These are phyloP conservation scores for Glomus cerebriforme DNA, from an alignment of 192 early-diverging fungal genomes.

Conservation along the genomic window DNA sequence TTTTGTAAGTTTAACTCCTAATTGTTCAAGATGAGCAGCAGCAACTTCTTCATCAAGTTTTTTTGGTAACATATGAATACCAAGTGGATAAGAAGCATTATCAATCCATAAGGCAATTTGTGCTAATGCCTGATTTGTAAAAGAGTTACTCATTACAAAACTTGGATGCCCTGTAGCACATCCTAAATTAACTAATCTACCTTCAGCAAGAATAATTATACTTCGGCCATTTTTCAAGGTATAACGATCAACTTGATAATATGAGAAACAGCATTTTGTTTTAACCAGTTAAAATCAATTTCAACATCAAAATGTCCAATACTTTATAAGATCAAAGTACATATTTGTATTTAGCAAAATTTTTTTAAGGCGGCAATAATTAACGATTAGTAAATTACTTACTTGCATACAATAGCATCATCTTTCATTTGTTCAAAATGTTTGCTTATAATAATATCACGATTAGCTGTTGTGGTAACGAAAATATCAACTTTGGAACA, in stretches of 20 bases:
- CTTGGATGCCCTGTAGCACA: conserved; percentile 99
- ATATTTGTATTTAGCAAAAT: too few species aligned
- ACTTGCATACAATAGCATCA: conserved; percentile 98
- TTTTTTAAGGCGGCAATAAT: too few species aligned
- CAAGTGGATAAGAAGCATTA: conserved; percentile 80
- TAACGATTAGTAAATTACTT: neutral
- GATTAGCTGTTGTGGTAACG: conserved; percentile 98
- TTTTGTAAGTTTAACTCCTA: conserved; percentile 93
- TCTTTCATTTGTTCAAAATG: conserved; percentile 97
- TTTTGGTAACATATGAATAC: conserved; percentile 99
- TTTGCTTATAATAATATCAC: conserved; percentile 94
- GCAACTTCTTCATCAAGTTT: conserved; percentile 99
- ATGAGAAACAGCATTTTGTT: conserved; percentile 83
- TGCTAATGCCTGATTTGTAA: conserved; percentile 98
- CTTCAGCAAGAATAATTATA: conserved; percentile 97
- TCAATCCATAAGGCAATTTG: conserved; percentile 99
- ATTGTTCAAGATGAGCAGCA: conserved; percentile 88
- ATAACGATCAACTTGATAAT: conserved; percentile 98
- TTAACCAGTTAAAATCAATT: conserved; percentile 98
- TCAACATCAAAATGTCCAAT: conserved; percentile 99
- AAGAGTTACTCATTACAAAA: conserved; percentile 99
- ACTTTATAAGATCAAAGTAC: conserved; percentile 33
- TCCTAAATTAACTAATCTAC: conserved; percentile 98
- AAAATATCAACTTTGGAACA: conserved; percentile 93
- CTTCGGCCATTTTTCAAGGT: conserved; percentile 86